phyloP scores from a whole-genome alignment of 1,284 basidiomycete genomes.

The Anthracocystis panici-leucophaei region DNA sequence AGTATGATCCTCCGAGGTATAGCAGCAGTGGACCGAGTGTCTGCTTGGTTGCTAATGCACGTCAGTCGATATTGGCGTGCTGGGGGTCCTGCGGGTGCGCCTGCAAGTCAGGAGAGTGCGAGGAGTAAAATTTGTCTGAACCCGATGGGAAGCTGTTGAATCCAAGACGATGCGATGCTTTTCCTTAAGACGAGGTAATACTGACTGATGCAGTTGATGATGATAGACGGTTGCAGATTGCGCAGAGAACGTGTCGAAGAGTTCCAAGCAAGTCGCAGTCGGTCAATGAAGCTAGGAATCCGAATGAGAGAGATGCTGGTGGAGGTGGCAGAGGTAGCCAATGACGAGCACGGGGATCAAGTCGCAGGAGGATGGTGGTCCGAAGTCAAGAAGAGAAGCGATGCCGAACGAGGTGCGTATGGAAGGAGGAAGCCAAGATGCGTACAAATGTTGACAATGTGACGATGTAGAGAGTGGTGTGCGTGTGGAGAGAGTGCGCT shows the following conservation, averaged over 20 bases:
- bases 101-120: not conserved
- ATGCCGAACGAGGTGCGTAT: not conserved
- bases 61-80: not conserved
- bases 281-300: not conserved
- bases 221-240: not conserved
- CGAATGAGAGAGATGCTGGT: not conserved
- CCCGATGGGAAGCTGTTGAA: not conserved
- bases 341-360: not conserved
- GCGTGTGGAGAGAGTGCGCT: not conserved
- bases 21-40: not conserved
- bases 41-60: not conserved
- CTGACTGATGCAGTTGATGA: not conserved
- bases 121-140: not conserved
- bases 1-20: not conserved
- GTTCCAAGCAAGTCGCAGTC: not conserved
- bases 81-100: not conserved
- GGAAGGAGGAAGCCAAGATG: not conserved
- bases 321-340: not conserved
- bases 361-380: not conserved
- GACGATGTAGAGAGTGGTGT: too few relatives aligned
- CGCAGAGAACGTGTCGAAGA: not conserved
- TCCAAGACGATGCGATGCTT: slow-evolving; percentile 17
- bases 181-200: not conserved
- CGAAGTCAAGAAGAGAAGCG: not conserved
- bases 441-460: not conserved